A percentile compares a stretch with the other conserved stretches of the same genome.
Conservation (phyloP, 305 asterid genomes). For the Nicotiana rustica region DNA sequence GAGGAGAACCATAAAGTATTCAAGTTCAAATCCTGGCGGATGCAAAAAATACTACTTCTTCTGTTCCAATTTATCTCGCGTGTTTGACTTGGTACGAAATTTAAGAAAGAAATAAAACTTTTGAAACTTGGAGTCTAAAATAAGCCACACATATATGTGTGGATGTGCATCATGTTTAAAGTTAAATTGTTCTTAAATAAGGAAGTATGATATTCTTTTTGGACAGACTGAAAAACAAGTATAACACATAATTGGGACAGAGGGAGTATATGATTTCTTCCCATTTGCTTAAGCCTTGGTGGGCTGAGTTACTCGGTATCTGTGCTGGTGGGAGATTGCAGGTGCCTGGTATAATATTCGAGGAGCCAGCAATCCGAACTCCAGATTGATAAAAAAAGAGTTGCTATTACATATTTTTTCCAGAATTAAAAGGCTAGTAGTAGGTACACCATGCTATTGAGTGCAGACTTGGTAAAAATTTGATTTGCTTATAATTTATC, state of each 20-base stretch:
- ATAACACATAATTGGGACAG: neutral
- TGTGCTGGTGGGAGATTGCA: no score
- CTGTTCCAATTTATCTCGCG: no score
- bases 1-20: no score
- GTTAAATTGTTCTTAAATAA: neutral
- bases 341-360: no score
- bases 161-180: neutral
- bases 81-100: no score
- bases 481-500: neutral
- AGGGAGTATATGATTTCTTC: neutral
- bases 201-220: neutral
- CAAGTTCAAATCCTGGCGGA: no score
- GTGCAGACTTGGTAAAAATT: neutral
- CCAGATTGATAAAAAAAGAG: no score
- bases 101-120: no score
- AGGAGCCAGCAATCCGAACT: no score
- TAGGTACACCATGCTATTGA: constrained; percentile 1
- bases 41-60: neutral
- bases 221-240: neutral
- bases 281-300: no score
- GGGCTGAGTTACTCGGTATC: no score
- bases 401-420: no score
- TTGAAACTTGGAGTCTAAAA: neutral
- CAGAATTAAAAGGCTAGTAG: constrained; percentile 12
- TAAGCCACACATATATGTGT: neutral